Base-by-base conservation (phyloP, 225 moss, liverwort and hornwort genomes). In the Thuidium tamariscinum region DNA sequence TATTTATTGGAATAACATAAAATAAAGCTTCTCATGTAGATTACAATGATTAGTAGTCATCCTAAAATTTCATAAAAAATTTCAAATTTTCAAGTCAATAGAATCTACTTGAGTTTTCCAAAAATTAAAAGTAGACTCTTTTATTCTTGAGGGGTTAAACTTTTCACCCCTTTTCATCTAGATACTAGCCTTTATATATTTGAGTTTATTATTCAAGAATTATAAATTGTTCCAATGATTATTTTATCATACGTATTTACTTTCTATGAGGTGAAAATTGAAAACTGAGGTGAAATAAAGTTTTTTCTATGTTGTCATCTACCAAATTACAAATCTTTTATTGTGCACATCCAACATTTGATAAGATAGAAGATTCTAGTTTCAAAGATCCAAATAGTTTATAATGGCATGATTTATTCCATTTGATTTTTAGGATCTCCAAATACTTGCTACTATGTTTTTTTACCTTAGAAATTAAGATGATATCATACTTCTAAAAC, bases 221-320 rank as follows among this genome's bases (percentile, higher is more conserved):
- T 55, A 20, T 55, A 55, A 7, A 20, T 55, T 55, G 21, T 55
- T 55, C 55, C 19, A 55, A 7, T 21, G 21, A 20, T 17, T 17
- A 5, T 21, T 56, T 56, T 9, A n/a, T 17, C 18, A 18, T n/a
- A n/a, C n/a, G n/a, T n/a, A 18, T 34, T 9, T 3, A 34, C 17
- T 10, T 1, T 56, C 10, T 3, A 9, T n/a, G 5, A 18, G 18
- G 3, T 17, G 2, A n/a, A n/a, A 5, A 5, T 18, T n/a, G 18
- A 34, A 18, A 34, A 32, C 18, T 10, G 10, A n/a, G 10, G 17
- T 8, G 9, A 55, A 54, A 55, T 55, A 20, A 20, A n/a, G n/a
- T 55, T 63, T 63, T 4, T 63, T 17, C 17, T 4, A 17, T 16
- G 4, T 34, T n/a, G 5, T 34, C 9, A 64, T 18, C 64, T 3